These are phyloP conservation scores for Aspergillus niger DNA, from an alignment of 2,329 filamentous ascomycete genomes.

Conservation along the genomic window DNA sequence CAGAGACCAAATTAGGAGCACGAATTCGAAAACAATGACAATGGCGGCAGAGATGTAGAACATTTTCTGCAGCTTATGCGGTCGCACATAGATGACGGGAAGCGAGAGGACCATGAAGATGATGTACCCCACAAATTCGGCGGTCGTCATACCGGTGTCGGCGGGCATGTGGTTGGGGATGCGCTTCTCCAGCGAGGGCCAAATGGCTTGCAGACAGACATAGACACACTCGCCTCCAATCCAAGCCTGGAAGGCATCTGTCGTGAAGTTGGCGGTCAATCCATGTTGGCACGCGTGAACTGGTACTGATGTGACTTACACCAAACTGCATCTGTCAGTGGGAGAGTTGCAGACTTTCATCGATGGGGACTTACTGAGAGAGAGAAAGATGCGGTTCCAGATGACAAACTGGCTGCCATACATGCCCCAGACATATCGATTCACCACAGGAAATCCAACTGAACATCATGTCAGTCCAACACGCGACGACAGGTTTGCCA, in stretches of 20 bases:
- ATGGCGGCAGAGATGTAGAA: constrained; percentile 46
- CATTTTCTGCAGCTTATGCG: constrained; percentile 47
- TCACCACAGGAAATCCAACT: constrained; percentile 39
- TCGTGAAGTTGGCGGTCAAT: background rate
- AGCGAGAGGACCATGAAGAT: constrained; percentile 50
- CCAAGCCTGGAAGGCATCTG: constrained; percentile 41
- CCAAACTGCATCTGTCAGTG: background rate
- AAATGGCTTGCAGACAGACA: constrained; percentile 50
- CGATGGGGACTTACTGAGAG: constrained; percentile 33
- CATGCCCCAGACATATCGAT: constrained; percentile 35
- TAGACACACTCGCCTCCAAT: constrained; percentile 52
- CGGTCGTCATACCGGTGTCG: constrained; percentile 48
- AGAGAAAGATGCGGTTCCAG: constrained; percentile 29
- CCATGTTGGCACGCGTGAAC: no score
- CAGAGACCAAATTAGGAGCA: constrained; percentile 49
- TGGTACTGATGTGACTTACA: background rate
- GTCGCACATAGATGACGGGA: constrained; percentile 49
- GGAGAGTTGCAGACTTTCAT: background rate
- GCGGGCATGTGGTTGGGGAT: constrained; percentile 47
- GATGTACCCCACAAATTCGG: constrained; percentile 48
- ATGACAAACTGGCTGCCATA: constrained; percentile 29
- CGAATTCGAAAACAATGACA: constrained; percentile 46
- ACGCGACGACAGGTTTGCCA: background rate
- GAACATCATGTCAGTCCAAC: background rate
- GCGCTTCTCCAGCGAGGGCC: constrained; percentile 46